Percentiles rank a stretch among this genome's conserved stretches.
phyloP scores from a whole-genome alignment of 208 protist genomes.

The Tritrichomonas foetus region DNA sequence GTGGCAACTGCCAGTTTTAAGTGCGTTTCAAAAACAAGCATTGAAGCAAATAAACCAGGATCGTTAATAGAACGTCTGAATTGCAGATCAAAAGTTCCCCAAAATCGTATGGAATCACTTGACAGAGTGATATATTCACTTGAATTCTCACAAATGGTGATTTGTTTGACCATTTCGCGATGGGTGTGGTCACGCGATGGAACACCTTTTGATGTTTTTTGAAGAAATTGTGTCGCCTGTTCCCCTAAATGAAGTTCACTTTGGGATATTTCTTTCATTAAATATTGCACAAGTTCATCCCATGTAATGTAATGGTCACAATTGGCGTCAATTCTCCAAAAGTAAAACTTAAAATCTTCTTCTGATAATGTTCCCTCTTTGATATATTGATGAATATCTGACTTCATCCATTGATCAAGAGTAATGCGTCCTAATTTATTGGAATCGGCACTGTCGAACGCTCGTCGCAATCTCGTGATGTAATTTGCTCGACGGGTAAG shows the following conservation, averaged over 20 bases:
- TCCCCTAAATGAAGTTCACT: not conserved
- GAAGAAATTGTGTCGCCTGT: not conserved
- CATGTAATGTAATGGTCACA: not conserved
- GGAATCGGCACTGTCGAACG: not conserved
- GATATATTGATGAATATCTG: not conserved
- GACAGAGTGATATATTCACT: not conserved
- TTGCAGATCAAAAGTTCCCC: not conserved
- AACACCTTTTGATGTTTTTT: not conserved
- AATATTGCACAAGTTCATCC: slow-evolving; percentile 22
- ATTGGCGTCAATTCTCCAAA: not conserved
- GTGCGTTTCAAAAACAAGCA: not conserved
- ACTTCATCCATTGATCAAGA: slow-evolving; percentile 1
- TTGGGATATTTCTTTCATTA: not conserved
- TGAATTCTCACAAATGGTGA: not conserved
- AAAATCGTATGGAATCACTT: slow-evolving; percentile 1
- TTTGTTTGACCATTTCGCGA: not conserved
- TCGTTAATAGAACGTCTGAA: not conserved
- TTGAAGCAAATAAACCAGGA: not conserved
- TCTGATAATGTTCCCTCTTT: not conserved
- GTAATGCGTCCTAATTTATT: not conserved
- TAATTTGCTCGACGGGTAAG: too few species aligned
- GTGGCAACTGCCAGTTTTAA: not conserved
- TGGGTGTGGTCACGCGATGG: not conserved
- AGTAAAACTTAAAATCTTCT: not conserved
- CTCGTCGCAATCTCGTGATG: too few species aligned